Evolutionary conservation across 805 yeast species (phyloP).

Genomic region (Alloascoidea hylecoeti): DNA sequence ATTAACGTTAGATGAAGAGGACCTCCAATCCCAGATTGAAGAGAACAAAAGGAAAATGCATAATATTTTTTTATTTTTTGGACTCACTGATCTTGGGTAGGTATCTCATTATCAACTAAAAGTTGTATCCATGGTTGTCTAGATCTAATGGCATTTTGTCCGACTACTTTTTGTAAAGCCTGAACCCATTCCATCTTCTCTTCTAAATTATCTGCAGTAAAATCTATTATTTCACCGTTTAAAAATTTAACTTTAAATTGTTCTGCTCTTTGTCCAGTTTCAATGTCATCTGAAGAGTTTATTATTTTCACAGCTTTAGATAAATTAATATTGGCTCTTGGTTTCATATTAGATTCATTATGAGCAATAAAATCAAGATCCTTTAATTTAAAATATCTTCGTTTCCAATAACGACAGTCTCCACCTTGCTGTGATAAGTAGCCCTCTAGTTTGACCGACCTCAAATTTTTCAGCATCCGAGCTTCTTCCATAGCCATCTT

Average conservation of each 20-base stretch:
- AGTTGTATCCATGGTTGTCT: background rate
- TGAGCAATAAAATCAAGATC: slow-evolving; percentile 29
- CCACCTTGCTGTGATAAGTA: slow-evolving; percentile 33
- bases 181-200: slow-evolving; percentile 57
- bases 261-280: slow-evolving; percentile 68
- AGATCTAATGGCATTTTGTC: background rate
- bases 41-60: too few relatives aligned
- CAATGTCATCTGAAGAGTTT: slow-evolving; percentile 15
- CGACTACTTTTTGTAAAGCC: slow-evolving; percentile 31
- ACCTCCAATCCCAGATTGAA: too few relatives aligned
- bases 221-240: slow-evolving; percentile 72
- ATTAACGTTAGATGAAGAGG: too few relatives aligned
- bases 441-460: slow-evolving; percentile 12
- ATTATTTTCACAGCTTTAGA: slow-evolving; percentile 45
- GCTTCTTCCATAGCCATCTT: slow-evolving; percentile 23
- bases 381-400: slow-evolving; percentile 23
- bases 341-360: slow-evolving; percentile 35
- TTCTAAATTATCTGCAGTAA: slow-evolving; percentile 63
- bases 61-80: too few relatives aligned
- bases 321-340: slow-evolving; percentile 66
- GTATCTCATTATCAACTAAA: background rate
- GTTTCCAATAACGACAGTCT: slow-evolving; percentile 29
- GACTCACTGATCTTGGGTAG: background rate
- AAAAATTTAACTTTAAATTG: slow-evolving; percentile 64
- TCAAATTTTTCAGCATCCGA: background rate